phyloP scores from a whole-genome alignment of 768 basidiomycete genomes.

The Boletus fagicola region DNA sequence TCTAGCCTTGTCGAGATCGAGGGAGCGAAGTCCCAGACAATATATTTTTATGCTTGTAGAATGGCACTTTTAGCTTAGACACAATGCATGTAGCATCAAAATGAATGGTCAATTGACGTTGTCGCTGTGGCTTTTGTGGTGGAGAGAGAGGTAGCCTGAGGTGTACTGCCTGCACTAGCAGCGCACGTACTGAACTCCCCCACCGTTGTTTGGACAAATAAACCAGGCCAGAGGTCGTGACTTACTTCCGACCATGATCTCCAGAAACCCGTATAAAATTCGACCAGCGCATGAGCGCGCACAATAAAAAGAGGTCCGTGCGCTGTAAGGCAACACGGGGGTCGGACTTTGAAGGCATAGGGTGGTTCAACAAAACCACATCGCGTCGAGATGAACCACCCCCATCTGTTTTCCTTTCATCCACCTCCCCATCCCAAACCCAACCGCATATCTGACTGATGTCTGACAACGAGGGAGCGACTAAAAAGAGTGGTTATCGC shows the following conservation, averaged over 20 bases:
- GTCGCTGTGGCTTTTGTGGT: background rate
- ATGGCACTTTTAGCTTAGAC: slow-evolving; percentile 3
- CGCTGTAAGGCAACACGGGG: slow-evolving; percentile 31
- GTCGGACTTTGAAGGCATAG: slow-evolving; percentile 40
- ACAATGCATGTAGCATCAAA: background rate
- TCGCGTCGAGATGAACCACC: slow-evolving; percentile 41
- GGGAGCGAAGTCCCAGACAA: background rate
- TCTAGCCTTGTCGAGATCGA: slow-evolving; percentile 6
- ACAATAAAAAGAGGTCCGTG: slow-evolving; percentile 35
- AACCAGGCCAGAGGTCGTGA: slow-evolving; percentile 16
- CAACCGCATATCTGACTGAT: slow-evolving; percentile 25
- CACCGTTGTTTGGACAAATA: slow-evolving; percentile 34
- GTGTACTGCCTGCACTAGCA: background rate
- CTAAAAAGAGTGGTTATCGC: slow-evolving; percentile 57
- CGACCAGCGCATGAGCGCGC: slow-evolving; percentile 25
- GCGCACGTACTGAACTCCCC: background rate
- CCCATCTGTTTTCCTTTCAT: slow-evolving; percentile 32
- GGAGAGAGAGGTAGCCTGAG: background rate
- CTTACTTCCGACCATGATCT: slow-evolving; percentile 11
- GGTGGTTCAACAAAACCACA: slow-evolving; percentile 39
- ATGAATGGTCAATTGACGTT: background rate
- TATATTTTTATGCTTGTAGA: slow-evolving; percentile 11
- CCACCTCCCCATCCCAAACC: slow-evolving; percentile 18
- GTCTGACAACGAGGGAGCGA: slow-evolving; percentile 37
- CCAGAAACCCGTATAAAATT: slow-evolving; percentile 13